These are phyloP conservation scores for Angomonas deanei DNA, from an alignment of 208 protist species.

Conservation along the genomic window DNA sequence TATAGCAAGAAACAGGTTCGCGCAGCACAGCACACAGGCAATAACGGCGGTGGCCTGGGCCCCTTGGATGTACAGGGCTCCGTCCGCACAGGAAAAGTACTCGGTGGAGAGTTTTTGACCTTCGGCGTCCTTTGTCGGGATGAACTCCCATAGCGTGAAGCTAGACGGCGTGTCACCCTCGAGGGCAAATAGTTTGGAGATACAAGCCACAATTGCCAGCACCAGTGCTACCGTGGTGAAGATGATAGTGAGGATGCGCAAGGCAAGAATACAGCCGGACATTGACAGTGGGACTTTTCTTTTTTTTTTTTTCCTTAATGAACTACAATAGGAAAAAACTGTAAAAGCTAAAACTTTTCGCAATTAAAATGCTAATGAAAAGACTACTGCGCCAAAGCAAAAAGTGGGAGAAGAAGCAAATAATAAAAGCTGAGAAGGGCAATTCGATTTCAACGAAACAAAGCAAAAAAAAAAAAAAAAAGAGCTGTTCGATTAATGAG, in stretches of 20 bases:
- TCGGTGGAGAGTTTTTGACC: constrained; percentile 2
- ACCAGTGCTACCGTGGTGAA: constrained; percentile 5
- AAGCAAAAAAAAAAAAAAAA: constrained; percentile 1
- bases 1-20: constrained; percentile 23
- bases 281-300: not conserved
- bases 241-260: not conserved
- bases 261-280: not conserved
- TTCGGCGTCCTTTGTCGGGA: too few relatives aligned
- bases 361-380: too few relatives aligned
- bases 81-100: constrained; percentile 27
- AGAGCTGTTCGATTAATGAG: too few relatives aligned
- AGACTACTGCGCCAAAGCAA: constrained; percentile 12
- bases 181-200: not conserved
- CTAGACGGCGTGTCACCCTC: not conserved
- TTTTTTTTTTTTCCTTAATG: too few relatives aligned
- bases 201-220: constrained; percentile 2
- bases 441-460: not conserved
- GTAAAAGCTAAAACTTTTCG: too few relatives aligned
- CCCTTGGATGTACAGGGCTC: constrained; percentile 22
- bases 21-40: constrained; percentile 11
- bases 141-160: not conserved
- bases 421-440: not conserved
- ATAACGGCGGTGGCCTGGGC: constrained; percentile 24
- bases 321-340: not conserved
- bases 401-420: constrained; percentile 11